Evolutionary conservation across 805 yeast genomes (phyloP).

Genomic region (Monosporozyma aerobia): DNA sequence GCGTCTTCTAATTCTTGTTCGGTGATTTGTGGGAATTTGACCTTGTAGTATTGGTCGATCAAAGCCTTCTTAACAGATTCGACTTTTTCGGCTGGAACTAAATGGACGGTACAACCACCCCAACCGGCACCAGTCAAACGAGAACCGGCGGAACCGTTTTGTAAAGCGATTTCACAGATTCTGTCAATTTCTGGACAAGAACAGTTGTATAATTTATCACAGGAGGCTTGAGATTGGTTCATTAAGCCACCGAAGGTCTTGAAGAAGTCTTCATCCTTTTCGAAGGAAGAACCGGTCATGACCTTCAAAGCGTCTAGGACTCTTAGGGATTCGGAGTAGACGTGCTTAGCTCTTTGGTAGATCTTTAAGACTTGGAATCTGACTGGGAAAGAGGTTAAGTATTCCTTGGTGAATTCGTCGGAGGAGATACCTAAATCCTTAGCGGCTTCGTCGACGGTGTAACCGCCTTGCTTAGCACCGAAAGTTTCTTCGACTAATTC

Average conservation of each 20-base stretch:
- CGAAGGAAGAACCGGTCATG: slow-evolving; percentile 22
- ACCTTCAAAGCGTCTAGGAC: slow-evolving; percentile 43
- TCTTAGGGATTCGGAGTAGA: slow-evolving; percentile 49
- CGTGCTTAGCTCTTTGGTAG: slow-evolving; percentile 52
- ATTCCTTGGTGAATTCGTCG: slow-evolving; percentile 36
- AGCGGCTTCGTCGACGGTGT: slow-evolving; percentile 42
- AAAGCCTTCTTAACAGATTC: slow-evolving; percentile 39
- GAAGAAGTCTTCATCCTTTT: slow-evolving; percentile 30
- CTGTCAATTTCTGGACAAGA: slow-evolving; percentile 47
- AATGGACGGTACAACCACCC: slow-evolving; percentile 67
- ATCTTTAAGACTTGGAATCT: slow-evolving; percentile 44
- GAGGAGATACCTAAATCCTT: slow-evolving; percentile 32
- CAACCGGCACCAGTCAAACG: slow-evolving; percentile 76
- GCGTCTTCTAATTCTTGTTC: slow-evolving; percentile 40
- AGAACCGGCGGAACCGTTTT: slow-evolving; percentile 53
- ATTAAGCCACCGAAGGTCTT: slow-evolving; percentile 43
- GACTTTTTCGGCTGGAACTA: slow-evolving; percentile 31
- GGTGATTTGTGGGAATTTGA: slow-evolving; percentile 40
- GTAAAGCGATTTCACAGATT: slow-evolving; percentile 44
- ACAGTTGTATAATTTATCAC: slow-evolving; percentile 40
- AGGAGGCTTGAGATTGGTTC: slow-evolving; percentile 51
- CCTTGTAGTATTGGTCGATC: slow-evolving; percentile 41
- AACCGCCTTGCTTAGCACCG: slow-evolving; percentile 36
- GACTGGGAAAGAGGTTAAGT: slow-evolving; percentile 45
- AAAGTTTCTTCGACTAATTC: slow-evolving; percentile 37